A percentile compares a stretch with the other conserved stretches of the same genome.
Evolutionary conservation across 1,284 basidiomycete genomes (phyloP).

Genomic region (Exsudoporus floridanus): DNA sequence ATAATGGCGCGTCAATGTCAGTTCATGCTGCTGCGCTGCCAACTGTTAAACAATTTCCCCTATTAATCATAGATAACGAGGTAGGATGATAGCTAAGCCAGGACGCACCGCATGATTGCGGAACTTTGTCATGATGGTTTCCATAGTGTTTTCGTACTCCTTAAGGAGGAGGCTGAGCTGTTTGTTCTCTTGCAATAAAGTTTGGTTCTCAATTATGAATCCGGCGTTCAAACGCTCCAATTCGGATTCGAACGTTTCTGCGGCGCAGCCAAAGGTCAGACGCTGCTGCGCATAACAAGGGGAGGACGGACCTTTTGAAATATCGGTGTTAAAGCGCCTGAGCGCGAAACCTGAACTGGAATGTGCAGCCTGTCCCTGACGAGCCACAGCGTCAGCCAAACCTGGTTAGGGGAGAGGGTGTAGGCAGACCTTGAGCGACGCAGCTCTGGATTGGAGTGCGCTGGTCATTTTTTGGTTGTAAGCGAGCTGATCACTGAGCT

Average conservation of each 20-base stretch:
- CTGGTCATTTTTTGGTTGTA: conserved; percentile 80
- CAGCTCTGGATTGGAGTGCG: conserved; percentile 72
- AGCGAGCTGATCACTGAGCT: conserved; percentile 83
- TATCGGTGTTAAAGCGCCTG: conserved; percentile 90
- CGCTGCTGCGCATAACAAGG: not conserved
- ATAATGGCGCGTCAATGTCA: conserved; percentile 89
- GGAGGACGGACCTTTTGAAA: conserved; percentile 69
- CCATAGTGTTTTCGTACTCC: conserved; percentile 94
- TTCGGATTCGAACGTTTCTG: conserved; percentile 92
- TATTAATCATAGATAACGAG: conserved; percentile 4
- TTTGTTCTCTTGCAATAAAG: conserved; percentile 90
- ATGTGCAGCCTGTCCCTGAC: conserved; percentile 78
- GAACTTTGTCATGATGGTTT: conserved; percentile 96
- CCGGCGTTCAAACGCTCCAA: conserved; percentile 88
- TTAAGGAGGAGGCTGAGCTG: conserved; percentile 86
- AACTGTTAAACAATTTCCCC: conserved; percentile 40
- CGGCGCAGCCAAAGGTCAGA: conserved; percentile 5
- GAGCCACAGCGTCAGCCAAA: conserved; percentile 3
- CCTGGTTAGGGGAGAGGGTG: conserved; percentile 2
- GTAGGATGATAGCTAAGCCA: not conserved
- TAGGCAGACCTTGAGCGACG: conserved; percentile 72
- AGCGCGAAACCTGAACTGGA: conserved; percentile 79
- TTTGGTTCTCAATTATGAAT: conserved; percentile 92
- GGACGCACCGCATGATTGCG: conserved; percentile 83
- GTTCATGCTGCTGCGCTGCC: conserved; percentile 90